These are phyloP conservation scores for Acer negundo DNA, from an alignment of 345 rosid species.

Conservation along the genomic window DNA sequence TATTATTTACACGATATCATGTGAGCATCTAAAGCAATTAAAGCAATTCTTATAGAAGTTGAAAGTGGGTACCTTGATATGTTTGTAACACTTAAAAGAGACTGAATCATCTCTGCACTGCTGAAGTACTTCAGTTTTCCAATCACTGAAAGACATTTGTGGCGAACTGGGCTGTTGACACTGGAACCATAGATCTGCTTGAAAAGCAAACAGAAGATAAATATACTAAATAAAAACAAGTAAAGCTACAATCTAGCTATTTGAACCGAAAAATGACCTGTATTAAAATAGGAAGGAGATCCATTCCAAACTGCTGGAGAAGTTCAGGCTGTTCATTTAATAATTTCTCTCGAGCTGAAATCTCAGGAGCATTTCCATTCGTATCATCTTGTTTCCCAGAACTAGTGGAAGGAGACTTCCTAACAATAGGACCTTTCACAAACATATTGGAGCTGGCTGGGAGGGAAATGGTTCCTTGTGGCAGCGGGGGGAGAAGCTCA, in stretches of 20 bases:
- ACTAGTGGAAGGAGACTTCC: conserved; percentile 65
- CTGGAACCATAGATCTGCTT: conserved; percentile 96
- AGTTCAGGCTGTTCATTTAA: conserved; percentile 91
- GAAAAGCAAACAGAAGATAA: conserved; percentile 26
- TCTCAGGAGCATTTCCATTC: conserved; percentile 50
- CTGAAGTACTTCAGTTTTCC: conserved; percentile 97
- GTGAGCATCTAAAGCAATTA: conserved; percentile 1
- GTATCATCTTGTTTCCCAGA: conserved; percentile 70
- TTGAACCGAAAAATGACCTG: conserved; percentile 56
- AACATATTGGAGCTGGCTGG: conserved; percentile 72
- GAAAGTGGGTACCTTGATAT: conserved; percentile 71
- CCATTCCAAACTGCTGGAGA: conserved; percentile 92
- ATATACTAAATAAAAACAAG: conserved; percentile 17
- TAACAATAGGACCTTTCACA: conserved; percentile 69
- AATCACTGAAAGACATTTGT: conserved; percentile 93
- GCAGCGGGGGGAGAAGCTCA: conserved; percentile 97
- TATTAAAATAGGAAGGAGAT: conserved; percentile 93
- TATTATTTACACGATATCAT: neutral
- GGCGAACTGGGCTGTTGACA: conserved; percentile 89
- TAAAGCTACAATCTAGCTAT: neutral
- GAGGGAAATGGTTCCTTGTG: conserved; percentile 87
- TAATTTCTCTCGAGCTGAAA: conserved; percentile 83
- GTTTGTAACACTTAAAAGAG: conserved; percentile 79
- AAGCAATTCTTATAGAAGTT: conserved; percentile 1
- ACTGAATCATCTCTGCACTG: conserved; percentile 86